phyloP scores from a whole-genome alignment of 192 early-diverging fungal genomes.

The Anaeromyces robustus region DNA sequence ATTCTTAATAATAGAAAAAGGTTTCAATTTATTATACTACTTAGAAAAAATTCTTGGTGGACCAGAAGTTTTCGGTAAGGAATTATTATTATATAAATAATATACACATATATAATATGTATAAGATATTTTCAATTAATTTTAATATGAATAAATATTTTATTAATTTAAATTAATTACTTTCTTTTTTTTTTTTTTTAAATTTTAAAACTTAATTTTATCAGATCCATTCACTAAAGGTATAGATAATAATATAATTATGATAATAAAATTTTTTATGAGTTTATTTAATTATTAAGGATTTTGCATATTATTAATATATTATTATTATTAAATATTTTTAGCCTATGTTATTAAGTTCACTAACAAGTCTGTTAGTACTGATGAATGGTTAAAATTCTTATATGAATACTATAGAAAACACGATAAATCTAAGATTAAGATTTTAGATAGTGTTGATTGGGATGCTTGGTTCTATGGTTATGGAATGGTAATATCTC shows the following conservation, averaged over 20 bases:
- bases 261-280: no score
- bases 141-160: no score
- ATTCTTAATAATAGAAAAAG: slow-evolving; percentile 53
- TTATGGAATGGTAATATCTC: slow-evolving; percentile 67
- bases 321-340: neutral
- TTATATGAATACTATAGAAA: slow-evolving; percentile 65
- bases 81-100: no score
- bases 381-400: slow-evolving; percentile 71
- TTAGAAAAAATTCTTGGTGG: slow-evolving; percentile 82
- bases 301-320: no score
- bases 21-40: slow-evolving; percentile 84
- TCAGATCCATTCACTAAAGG: neutral
- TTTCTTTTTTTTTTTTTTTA: no score
- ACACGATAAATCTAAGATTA: slow-evolving; percentile 46
- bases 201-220: no score
- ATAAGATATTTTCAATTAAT: no score
- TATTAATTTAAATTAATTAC: no score
- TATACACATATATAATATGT: no score
- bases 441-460: slow-evolving; percentile 60
- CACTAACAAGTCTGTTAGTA: slow-evolving; percentile 74
- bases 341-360: slow-evolving; percentile 61
- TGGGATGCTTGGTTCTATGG: slow-evolving; percentile 81
- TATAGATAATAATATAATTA: slow-evolving; percentile 4
- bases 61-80: slow-evolving; percentile 60
- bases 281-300: no score